Evolutionary conservation across 1,139 yeast genomes (phyloP), one percentile per base, ranked within the genome.

Genomic region (Suhomyces bribrorum): DNA sequence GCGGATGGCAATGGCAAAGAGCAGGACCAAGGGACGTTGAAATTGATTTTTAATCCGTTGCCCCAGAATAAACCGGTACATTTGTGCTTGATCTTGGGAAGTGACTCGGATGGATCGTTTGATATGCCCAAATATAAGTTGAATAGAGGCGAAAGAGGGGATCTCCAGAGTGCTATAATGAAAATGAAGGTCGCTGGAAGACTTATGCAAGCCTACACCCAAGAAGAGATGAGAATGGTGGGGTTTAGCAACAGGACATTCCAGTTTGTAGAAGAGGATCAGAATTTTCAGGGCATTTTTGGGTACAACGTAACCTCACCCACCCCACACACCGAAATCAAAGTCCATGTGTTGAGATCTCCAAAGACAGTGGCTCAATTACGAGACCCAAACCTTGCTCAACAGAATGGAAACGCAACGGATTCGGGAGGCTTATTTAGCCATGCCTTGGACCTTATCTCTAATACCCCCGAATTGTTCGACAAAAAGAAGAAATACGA

Each of bases 151-250:
- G 95, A 87, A 50, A 82, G 81, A 1, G 83, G 88, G 45, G 78
- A 73, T n/a, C 56, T 90, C 16, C 83, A 83, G 13, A 62, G 81
- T n/a, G 97, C 97, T 0, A 66, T 87, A 15, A 70, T 72, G 48
- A 89, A 87, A 57, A 59, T 92, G 48, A 79, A 95, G 51, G 78
- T 88, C 44, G 97, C 90, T 6, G 96, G 87, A 4, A 73, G 96
- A 52, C 60, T 92, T 60, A 88, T 89, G 96, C 90, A 88, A 53
- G 96, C 97, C 0, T 90, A 79, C 57, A 90, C 97, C 0, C 83
- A 83, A 49, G 97, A 92, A 50, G 97, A 90, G 56, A 88, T 92
- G 96, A 64, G 81, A 41, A 66, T 82, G 28, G 75, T 77, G 38
- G 94, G 95, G 0, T 77, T 87, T 52, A 95, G 96, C 18, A 80